These are phyloP conservation scores for Zygosaccharomyces lentus DNA, from an alignment of 805 yeast genomes.

Conservation along the genomic window DNA sequence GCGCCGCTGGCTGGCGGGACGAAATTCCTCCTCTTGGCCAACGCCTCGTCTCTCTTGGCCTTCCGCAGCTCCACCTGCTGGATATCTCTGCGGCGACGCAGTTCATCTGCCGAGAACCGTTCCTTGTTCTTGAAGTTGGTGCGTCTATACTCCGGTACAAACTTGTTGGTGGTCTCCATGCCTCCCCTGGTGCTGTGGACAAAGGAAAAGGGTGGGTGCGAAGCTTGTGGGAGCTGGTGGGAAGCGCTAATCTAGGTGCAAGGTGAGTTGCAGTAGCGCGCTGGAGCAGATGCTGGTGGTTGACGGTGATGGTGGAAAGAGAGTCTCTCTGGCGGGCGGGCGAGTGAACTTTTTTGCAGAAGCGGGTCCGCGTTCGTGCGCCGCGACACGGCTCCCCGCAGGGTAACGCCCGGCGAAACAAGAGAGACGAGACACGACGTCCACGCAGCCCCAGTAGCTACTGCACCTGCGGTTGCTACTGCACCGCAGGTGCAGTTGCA, in stretches of 20 bases:
- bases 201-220: too few relatives aligned
- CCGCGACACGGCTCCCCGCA: too few relatives aligned
- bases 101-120: conserved; percentile 89
- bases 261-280: neutral
- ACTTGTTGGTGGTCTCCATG: conserved; percentile 55
- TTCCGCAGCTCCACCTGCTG: conserved; percentile 96
- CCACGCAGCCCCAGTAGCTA: too few relatives aligned
- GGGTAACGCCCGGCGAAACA: too few relatives aligned
- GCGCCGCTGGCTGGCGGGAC: conserved; percentile 43
- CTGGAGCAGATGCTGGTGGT: too few relatives aligned
- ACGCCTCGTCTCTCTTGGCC: conserved; percentile 91
- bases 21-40: conserved; percentile 89
- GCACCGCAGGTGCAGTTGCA: neutral
- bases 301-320: too few relatives aligned
- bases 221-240: neutral
- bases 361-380: too few relatives aligned
- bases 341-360: too few relatives aligned
- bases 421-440: too few relatives aligned
- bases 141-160: conserved; percentile 96
- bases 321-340: too few relatives aligned
- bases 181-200: neutral
- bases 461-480: too few relatives aligned
- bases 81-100: conserved; percentile 95
- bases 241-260: neutral
- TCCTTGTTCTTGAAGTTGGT: conserved; percentile 93